Evolutionary conservation across 2,329 filamentous ascomycete genomes (phyloP).

Genomic region (Ophiostoma populinum): DNA sequence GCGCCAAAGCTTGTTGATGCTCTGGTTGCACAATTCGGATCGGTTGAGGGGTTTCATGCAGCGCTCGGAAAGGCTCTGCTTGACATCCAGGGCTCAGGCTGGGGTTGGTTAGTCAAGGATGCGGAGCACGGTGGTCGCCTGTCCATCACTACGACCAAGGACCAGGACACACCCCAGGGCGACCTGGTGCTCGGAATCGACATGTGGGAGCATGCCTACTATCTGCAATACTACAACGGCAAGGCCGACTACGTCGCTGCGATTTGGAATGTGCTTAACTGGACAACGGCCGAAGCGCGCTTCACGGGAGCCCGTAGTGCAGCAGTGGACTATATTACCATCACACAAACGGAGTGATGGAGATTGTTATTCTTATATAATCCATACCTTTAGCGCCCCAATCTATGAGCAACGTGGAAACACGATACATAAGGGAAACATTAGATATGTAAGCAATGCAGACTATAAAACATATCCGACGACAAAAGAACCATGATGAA

Average conservation of each 20-base stretch:
- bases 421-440: no score
- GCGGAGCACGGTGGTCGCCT: conserved; percentile 33
- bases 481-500: no score
- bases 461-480: no score
- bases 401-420: no score
- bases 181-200: conserved; percentile 52
- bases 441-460: no score
- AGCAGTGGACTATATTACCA: neutral
- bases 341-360: neutral
- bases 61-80: conserved; percentile 49
- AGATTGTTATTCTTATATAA: neutral
- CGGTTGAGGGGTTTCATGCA: conserved; percentile 47
- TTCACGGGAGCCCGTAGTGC: conserved; percentile 16
- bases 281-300: conserved; percentile 50
- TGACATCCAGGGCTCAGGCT: conserved; percentile 65
- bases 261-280: conserved; percentile 66
- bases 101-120: conserved; percentile 64
- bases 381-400: no score
- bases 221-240: conserved; percentile 64
- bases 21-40: conserved; percentile 49
- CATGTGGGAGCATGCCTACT: conserved; percentile 92
- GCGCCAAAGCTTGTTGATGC: conserved; percentile 30
- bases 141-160: conserved; percentile 60
- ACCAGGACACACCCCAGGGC: conserved; percentile 52
- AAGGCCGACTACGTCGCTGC: conserved; percentile 60